Percentiles rank a stretch among this genome's conserved stretches.
These are phyloP conservation scores for Grosmannia clavigera DNA, from an alignment of 2,329 filamentous ascomycete species.

Conservation along the genomic window DNA sequence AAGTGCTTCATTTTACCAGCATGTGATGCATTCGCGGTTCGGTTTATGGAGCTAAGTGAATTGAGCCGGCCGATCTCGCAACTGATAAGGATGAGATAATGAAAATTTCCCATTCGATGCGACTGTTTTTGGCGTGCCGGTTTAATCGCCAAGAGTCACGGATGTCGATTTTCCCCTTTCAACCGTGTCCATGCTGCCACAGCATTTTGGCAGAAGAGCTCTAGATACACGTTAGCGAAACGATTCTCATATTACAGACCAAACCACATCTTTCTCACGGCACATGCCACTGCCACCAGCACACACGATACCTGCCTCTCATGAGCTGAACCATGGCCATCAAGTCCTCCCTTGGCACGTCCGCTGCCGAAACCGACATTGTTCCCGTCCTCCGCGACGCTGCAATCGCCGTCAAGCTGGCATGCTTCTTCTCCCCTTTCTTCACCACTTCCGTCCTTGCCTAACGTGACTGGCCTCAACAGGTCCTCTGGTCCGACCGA, in stretches of 20 bases:
- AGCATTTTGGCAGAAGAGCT: too few species aligned
- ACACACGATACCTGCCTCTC: neutral
- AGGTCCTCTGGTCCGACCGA: constrained; percentile 4
- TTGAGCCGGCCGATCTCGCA: neutral
- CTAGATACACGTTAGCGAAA: too few species aligned
- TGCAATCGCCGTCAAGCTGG: neutral
- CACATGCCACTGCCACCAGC: neutral
- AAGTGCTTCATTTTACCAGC: too few species aligned
- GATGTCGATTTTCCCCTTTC: neutral
- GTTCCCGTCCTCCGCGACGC: constrained; percentile 1
- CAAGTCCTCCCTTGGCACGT: neutral
- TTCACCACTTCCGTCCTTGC: neutral
- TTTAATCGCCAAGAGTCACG: neutral
- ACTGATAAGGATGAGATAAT: neutral
- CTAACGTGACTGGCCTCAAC: neutral
- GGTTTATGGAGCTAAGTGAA: too few species aligned
- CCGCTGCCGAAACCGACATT: neutral
- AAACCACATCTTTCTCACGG: neutral
- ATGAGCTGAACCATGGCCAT: neutral
- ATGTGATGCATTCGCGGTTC: too few species aligned
- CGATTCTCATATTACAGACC: too few species aligned
- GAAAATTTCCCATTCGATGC: neutral
- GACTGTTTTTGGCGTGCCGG: neutral
- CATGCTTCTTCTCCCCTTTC: neutral
- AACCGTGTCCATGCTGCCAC: neutral